Percentiles rank a stretch among this genome's conserved stretches.
phyloP scores from a whole-genome alignment of 495 filamentous ascomycete species.

The Talaromyces ruber region DNA sequence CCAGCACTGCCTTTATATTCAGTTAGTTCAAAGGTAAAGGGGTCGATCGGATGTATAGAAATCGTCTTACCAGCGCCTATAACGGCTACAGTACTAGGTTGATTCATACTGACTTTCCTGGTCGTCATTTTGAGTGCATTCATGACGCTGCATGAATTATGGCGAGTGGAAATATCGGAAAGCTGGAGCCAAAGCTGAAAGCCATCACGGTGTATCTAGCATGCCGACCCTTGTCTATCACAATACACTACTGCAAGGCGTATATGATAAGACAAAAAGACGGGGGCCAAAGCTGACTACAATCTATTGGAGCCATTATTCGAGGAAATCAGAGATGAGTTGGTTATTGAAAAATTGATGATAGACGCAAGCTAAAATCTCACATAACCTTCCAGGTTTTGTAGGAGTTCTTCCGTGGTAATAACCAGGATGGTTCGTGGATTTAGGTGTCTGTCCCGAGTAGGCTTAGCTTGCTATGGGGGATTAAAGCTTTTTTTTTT shows the following conservation, averaged over 20 bases:
- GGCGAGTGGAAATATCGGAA: neutral
- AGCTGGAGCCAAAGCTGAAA: neutral
- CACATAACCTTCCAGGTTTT: too few species aligned
- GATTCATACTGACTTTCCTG: neutral
- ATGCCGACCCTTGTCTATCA: neutral
- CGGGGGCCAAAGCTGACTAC: neutral
- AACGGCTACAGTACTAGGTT: neutral
- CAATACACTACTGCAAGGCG: neutral
- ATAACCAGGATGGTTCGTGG: neutral
- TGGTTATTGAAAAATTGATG: neutral
- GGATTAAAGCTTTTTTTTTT: neutral
- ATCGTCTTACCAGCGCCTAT: neutral
- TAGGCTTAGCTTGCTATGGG: neutral
- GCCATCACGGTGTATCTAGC: neutral
- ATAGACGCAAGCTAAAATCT: neutral
- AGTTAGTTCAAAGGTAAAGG: neutral
- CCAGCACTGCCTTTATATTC: slow-evolving; percentile 8
- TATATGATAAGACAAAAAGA: neutral
- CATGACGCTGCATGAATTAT: neutral
- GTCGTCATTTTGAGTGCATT: neutral
- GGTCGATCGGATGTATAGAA: neutral
- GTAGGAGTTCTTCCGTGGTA: neutral
- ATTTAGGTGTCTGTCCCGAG: neutral
- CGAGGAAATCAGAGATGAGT: neutral
- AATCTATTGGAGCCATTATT: neutral